phyloP scores from a whole-genome alignment of 345 rosid species.

The Euphorbia peplus region DNA sequence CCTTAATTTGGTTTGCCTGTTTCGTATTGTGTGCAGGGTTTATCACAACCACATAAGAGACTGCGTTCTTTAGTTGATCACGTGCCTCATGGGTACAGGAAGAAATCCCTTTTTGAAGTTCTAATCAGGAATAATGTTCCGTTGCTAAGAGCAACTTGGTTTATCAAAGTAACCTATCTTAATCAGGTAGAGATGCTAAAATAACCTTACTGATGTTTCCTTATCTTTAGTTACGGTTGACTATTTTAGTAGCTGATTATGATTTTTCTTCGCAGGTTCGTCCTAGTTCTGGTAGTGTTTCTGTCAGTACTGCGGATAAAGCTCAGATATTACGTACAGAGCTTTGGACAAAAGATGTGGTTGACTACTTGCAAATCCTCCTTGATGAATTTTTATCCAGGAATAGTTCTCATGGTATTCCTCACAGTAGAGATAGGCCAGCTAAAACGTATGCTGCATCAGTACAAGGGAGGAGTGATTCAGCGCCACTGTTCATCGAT shows the following conservation, averaged over 20 bases:
- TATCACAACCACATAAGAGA: slow-evolving; percentile 86
- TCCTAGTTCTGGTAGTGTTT: slow-evolving; percentile 55
- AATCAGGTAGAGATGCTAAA: slow-evolving; percentile 60
- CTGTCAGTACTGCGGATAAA: slow-evolving; percentile 54
- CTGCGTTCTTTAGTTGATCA: slow-evolving; percentile 86
- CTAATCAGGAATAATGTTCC: slow-evolving; percentile 95
- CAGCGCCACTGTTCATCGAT: slow-evolving; percentile 43
- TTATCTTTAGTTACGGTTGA: neutral
- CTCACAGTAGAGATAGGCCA: slow-evolving; percentile 60
- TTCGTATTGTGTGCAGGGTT: slow-evolving; percentile 21
- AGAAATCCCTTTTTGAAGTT: slow-evolving; percentile 76
- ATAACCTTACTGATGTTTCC: neutral
- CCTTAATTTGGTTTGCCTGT: neutral
- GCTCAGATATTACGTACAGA: slow-evolving; percentile 53
- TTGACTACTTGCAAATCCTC: slow-evolving; percentile 80
- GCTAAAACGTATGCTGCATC: slow-evolving; percentile 68
- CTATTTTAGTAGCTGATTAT: slow-evolving; percentile 9
- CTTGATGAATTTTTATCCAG: slow-evolving; percentile 69
- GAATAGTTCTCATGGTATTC: slow-evolving; percentile 58
- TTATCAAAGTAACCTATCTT: slow-evolving; percentile 90
- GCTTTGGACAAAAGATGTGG: slow-evolving; percentile 94
- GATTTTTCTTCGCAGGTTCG: slow-evolving; percentile 55
- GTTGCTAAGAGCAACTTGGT: slow-evolving; percentile 94
- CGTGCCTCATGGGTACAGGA: slow-evolving; percentile 77
- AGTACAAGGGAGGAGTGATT: slow-evolving; percentile 50